Conservation (phyloP, 306 rosid genomes). For the Dalbergia cultrata region DNA sequence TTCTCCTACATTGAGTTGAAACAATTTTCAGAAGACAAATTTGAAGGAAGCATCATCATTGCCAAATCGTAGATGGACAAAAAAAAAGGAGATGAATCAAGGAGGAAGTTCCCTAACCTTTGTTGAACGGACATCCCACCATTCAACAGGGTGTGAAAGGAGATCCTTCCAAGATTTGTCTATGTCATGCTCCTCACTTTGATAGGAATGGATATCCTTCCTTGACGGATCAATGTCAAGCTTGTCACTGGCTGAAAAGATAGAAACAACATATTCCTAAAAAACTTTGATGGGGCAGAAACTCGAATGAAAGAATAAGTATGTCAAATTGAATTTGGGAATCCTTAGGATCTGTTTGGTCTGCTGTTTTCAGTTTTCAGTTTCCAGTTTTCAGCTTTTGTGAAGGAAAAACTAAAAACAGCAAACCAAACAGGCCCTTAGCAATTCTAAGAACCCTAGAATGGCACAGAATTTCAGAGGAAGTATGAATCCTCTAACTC, state of each 20-base stretch:
- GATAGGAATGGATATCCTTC: conserved; percentile 19
- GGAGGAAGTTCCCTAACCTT: conserved; percentile 37
- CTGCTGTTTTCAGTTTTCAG: no score
- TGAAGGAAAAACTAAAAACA: no score
- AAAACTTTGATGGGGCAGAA: not conserved
- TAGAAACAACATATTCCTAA: conserved; percentile 5
- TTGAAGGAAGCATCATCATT: conserved; percentile 10
- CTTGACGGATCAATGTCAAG: not conserved
- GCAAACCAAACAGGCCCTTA: no score
- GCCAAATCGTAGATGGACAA: conserved; percentile 21
- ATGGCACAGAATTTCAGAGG: no score
- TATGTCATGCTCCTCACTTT: conserved; percentile 26
- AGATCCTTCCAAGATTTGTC: conserved; percentile 48
- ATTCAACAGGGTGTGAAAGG: conserved; percentile 39
- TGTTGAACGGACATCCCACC: conserved; percentile 41
- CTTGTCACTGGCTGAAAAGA: conserved; percentile 35
- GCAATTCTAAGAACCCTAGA: no score
- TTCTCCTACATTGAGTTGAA: conserved; percentile 44
- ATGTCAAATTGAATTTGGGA: no score
- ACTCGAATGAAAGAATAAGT: no score
- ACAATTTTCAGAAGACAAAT: conserved; percentile 14
- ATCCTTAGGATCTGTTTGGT: no score
- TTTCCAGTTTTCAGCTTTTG: no score
- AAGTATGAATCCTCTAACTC: no score
- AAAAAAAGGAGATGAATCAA: conserved; percentile 1